Percentiles rank a stretch among this genome's conserved stretches.
phyloP scores from a whole-genome alignment of 2,329 filamentous ascomycete genomes.

The Coniochaeta pulveracea region DNA sequence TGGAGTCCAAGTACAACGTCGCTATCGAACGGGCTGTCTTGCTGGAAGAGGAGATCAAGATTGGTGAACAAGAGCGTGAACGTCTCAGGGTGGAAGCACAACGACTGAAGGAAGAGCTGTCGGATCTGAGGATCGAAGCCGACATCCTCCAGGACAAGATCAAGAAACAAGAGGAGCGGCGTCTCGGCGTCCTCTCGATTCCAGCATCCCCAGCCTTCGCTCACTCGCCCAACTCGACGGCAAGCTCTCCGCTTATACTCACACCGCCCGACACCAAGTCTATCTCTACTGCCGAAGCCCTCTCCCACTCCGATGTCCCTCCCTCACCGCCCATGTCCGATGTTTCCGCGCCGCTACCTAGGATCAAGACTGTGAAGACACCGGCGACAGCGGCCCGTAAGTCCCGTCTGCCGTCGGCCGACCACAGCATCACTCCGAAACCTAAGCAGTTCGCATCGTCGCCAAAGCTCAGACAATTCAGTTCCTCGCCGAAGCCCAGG shows the following conservation, averaged over 20 bases:
- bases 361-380: constrained; percentile 33
- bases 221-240: constrained; percentile 68
- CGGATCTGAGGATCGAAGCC: constrained; percentile 86
- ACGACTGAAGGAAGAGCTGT: constrained; percentile 78
- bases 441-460: constrained; percentile 28
- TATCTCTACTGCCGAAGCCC: constrained; percentile 41
- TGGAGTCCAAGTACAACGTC: constrained; percentile 95
- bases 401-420: constrained; percentile 42
- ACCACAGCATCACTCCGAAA: constrained; percentile 42
- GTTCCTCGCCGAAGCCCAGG: too few relatives aligned
- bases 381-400: constrained; percentile 27
- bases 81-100: constrained; percentile 81
- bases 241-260: constrained; percentile 80
- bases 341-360: constrained; percentile 51
- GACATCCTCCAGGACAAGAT: constrained; percentile 94
- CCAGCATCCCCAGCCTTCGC: constrained; percentile 65
- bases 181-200: constrained; percentile 44
- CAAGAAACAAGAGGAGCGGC: constrained; percentile 53
- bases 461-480: too few relatives aligned
- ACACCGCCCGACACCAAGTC: constrained; percentile 70
- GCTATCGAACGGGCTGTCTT: constrained; percentile 86
- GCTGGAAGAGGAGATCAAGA: constrained; percentile 89
- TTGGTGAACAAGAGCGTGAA: constrained; percentile 87
- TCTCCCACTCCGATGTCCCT: constrained; percentile 64
- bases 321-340: constrained; percentile 93